Conservation (phyloP, 1,284 basidiomycete genomes). For the Ustilago curta region DNA sequence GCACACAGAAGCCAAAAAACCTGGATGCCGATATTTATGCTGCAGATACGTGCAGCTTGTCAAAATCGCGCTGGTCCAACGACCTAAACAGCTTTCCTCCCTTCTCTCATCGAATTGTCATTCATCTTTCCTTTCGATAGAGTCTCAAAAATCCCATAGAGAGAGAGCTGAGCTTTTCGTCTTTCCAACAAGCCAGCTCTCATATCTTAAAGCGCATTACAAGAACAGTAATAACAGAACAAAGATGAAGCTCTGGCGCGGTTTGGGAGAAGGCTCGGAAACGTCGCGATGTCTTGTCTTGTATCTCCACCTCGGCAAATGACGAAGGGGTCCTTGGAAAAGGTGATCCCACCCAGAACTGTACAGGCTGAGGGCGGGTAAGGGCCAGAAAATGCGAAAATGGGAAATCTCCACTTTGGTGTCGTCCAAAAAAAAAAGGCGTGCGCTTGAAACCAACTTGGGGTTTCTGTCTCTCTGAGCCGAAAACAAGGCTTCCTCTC, state of each 20-base stretch:
- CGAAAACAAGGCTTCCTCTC: constrained; percentile 15
- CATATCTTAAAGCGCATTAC: too few species aligned
- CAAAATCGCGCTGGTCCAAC: constrained; percentile 29
- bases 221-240: background rate
- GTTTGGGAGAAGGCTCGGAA: background rate
- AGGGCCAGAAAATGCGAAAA: too few species aligned
- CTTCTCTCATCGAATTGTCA: background rate
- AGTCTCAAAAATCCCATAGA: background rate
- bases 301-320: constrained; percentile 20
- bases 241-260: constrained; percentile 38
- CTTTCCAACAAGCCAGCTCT: background rate
- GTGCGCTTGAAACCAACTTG: constrained; percentile 1
- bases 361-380: background rate
- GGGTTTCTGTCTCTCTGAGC: too few species aligned
- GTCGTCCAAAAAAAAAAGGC: constrained; percentile 6
- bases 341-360: constrained; percentile 1
- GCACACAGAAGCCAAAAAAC: background rate
- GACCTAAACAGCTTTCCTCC: background rate
- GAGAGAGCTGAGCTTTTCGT: background rate
- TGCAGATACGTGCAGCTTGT: constrained; percentile 21
- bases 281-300: background rate
- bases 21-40: constrained; percentile 12
- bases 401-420: too few species aligned
- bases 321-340: constrained; percentile 5
- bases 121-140: too few species aligned